Conservation (phyloP, 352 stramenopile species). For the Pythium coloratum region DNA sequence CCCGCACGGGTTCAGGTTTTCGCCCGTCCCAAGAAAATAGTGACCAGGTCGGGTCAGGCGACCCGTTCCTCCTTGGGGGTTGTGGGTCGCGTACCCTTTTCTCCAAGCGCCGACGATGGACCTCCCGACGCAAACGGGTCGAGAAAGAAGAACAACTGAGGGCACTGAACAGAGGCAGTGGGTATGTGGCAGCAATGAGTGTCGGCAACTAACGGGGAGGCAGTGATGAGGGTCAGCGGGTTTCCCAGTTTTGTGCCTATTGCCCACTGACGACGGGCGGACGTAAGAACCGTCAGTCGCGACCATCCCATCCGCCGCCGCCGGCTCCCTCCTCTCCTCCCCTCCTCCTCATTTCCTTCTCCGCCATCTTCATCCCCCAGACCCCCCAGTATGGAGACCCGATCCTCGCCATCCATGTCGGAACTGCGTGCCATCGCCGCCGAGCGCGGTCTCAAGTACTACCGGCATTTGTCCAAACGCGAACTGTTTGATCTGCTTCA, state of each 20-base stretch:
- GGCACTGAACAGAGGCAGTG: slow-evolving; percentile 27
- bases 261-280: slow-evolving; percentile 22
- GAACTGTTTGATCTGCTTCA: slow-evolving; percentile 78
- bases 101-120: slow-evolving; percentile 10
- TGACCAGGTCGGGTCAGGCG: slow-evolving; percentile 20
- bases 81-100: slow-evolving; percentile 24
- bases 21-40: neutral
- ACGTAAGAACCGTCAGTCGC: slow-evolving; percentile 23
- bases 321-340: slow-evolving; percentile 1
- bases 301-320: slow-evolving; percentile 17
- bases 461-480: slow-evolving; percentile 76
- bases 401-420: slow-evolving; percentile 78
- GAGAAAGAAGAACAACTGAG: neutral
- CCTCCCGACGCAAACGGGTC: slow-evolving; percentile 21
- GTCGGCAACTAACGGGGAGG: neutral
- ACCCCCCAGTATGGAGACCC: slow-evolving; percentile 61
- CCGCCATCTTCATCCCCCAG: neutral
- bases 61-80: slow-evolving; percentile 23
- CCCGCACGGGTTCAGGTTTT: slow-evolving; percentile 10
- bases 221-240: slow-evolving; percentile 28
- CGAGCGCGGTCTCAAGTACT: slow-evolving; percentile 84
- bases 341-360: slow-evolving; percentile 1
- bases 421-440: slow-evolving; percentile 68
- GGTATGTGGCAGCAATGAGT: neutral
- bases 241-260: slow-evolving; percentile 32